phyloP scores from a whole-genome alignment of 192 early-diverging fungal species.

The Rhizoclosmatium sp. region DNA sequence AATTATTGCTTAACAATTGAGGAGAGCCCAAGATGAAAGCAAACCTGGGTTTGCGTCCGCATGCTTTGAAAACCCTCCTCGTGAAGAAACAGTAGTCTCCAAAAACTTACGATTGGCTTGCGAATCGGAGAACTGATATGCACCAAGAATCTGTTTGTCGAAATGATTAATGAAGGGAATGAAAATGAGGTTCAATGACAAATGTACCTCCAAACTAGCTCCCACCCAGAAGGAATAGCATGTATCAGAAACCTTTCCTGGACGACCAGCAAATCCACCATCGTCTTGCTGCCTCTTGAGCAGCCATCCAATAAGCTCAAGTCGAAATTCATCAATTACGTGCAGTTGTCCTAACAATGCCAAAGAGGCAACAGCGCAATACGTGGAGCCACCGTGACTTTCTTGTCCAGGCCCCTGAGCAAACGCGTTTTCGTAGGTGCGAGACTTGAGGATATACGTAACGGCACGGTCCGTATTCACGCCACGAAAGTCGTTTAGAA shows the following conservation, averaged over 20 bases:
- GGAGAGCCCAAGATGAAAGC: not conserved
- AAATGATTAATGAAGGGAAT: not conserved
- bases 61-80: conserved; percentile 75
- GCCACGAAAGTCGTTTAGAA: conserved; percentile 91
- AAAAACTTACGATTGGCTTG: conserved; percentile 66
- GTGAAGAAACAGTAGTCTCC: conserved; percentile 59
- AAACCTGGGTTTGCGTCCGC: conserved; percentile 63
- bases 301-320: conserved; percentile 75
- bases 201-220: conserved; percentile 68
- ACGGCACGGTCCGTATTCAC: conserved; percentile 70
- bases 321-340: conserved; percentile 37
- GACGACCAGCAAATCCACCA: conserved; percentile 89
- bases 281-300: conserved; percentile 70
- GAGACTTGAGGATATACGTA: conserved; percentile 65
- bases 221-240: conserved; percentile 99
- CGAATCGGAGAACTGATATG: conserved; percentile 66
- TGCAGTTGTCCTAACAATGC: conserved; percentile 68
- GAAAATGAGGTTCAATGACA: not conserved
- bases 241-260: conserved; percentile 86
- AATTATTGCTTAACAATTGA: not conserved
- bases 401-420: conserved; percentile 80
- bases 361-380: conserved; percentile 88
- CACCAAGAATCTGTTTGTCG: conserved; percentile 62
- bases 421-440: conserved; percentile 80
- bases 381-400: conserved; percentile 91